Conservation (phyloP, 2,329 filamentous ascomycete genomes). For the Xylariaceae sp. region DNA sequence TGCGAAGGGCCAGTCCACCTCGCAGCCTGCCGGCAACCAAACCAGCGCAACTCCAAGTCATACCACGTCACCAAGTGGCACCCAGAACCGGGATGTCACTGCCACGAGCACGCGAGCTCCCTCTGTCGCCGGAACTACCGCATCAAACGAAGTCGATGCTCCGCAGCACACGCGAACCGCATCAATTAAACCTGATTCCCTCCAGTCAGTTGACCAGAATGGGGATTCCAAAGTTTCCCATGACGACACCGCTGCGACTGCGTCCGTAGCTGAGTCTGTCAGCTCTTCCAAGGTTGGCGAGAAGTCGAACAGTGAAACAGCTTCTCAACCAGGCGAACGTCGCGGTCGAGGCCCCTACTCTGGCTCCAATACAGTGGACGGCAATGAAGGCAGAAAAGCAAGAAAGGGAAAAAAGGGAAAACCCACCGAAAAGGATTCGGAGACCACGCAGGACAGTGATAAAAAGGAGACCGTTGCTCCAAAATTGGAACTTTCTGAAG, state of each 20-base stretch:
- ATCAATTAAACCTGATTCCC: conserved; percentile 21
- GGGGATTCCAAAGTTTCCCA: conserved; percentile 13
- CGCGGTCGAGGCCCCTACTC: conserved; percentile 57
- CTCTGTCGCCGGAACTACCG: conserved; percentile 31
- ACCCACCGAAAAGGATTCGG: conserved; percentile 47
- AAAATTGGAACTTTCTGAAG: conserved; percentile 69
- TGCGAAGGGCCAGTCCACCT: conserved; percentile 69
- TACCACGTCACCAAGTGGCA: conserved; percentile 27
- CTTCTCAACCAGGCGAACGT: conserved; percentile 35
- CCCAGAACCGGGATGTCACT: conserved; percentile 30
- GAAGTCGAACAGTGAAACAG: conserved; percentile 15
- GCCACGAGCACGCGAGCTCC: conserved; percentile 31
- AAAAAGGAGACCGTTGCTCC: conserved; percentile 57
- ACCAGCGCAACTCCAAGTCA: conserved; percentile 25
- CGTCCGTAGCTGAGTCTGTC: conserved; percentile 12
- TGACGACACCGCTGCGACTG: conserved; percentile 12
- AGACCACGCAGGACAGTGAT: conserved; percentile 44
- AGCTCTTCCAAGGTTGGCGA: conserved; percentile 14
- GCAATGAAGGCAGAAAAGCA: conserved; percentile 58
- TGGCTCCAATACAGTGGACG: conserved; percentile 63
- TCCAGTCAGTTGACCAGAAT: conserved; percentile 13
- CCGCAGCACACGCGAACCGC: conserved; percentile 19
- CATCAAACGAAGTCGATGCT: conserved; percentile 32
- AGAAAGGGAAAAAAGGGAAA: conserved; percentile 62
- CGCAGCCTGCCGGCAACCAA: conserved; percentile 25